Base-by-base conservation (phyloP, 2,329 filamentous ascomycete genomes). In the Rutstroemia sp. region DNA sequence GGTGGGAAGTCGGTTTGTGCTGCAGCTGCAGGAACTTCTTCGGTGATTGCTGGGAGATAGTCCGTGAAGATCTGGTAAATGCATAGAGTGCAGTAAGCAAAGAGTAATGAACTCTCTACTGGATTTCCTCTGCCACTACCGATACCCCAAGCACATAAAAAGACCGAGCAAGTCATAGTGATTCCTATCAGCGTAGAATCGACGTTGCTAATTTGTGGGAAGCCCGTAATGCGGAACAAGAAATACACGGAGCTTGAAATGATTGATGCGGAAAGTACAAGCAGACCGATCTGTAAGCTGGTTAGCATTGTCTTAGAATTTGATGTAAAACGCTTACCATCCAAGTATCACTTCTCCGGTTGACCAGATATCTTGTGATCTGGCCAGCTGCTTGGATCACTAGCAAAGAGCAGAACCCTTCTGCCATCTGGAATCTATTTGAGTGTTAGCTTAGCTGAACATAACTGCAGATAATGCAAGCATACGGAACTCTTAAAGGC, bases 1-100 rank as follows among this genome's bases (percentile, higher is more conserved):
- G 94, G 94, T 41, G 94, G 94, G 60, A 97, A 94, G 25, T 95
- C 92, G n/a, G 88, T 85, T 59, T 95, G 87, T 14, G 81, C 69
- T 14, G 79, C 74, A 16, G 74, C 73, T 48, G 79, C 79, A 4
- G 77, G 72, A 2, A 77, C 74, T 30, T 83, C 79, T 34, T 79
- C 75, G 27, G 80, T 76, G n/a, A 80, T 83, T 18, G 80, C 72
- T 4, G 94, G 91, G 64, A 92, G 83, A 73, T 97, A 97, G 73
- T 99, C 94, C 66, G 94, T 99, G 72, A 97, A 97, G 71, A 97
- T 97, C 72, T 99, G 94, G 75, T 97, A 99, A 69, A 97, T 88
- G 76, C 92, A 97, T 61, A 99, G 85, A n/a, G 96, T 94, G 59
- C 96, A 84, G 72, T 99, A 99, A 67, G 94, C 92, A 69, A 99